Evolutionary conservation across 2,329 filamentous ascomycete species (phyloP).

Genomic region (Stenocarpella maydis): DNA sequence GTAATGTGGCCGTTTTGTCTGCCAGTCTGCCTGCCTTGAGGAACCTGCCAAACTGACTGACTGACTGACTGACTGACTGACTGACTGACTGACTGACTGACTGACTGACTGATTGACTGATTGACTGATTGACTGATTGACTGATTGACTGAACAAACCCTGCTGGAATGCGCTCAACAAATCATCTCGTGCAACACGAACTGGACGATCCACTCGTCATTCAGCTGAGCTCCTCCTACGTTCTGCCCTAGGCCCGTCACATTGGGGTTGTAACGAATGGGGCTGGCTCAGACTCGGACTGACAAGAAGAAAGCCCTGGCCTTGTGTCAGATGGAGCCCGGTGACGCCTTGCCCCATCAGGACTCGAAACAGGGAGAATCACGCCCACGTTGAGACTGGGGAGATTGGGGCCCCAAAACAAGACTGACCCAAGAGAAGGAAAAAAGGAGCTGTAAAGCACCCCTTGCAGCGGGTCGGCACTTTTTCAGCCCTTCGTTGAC

Average conservation of each 20-base stretch:
- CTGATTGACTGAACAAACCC: background rate
- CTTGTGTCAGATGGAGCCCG: constrained; percentile 24
- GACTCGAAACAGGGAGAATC: constrained; percentile 21
- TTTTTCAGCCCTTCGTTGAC: constrained; percentile 25
- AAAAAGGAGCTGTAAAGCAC: background rate
- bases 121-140: background rate
- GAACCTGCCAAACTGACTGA: too few species aligned
- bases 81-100: background rate
- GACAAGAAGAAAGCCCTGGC: background rate
- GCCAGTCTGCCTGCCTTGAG: too few species aligned
- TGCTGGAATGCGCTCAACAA: constrained; percentile 22
- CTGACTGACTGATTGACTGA: too few species aligned
- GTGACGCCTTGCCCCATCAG: constrained; percentile 21
- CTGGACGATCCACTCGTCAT: background rate
- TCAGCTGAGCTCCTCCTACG: background rate
- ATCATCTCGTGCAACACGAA: background rate
- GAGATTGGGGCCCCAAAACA: constrained; percentile 23
- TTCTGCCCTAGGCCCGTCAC: too few species aligned
- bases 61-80: background rate
- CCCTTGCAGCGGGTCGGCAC: constrained; percentile 22
- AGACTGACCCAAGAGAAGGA: too few species aligned
- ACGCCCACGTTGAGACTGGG: constrained; percentile 21
- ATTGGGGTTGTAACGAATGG: constrained; percentile 11
- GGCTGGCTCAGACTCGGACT: constrained; percentile 11
- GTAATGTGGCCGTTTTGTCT: constrained; percentile 16